Conservation (phyloP, 192 early-diverging fungal genomes). For the Backusella luteola region DNA sequence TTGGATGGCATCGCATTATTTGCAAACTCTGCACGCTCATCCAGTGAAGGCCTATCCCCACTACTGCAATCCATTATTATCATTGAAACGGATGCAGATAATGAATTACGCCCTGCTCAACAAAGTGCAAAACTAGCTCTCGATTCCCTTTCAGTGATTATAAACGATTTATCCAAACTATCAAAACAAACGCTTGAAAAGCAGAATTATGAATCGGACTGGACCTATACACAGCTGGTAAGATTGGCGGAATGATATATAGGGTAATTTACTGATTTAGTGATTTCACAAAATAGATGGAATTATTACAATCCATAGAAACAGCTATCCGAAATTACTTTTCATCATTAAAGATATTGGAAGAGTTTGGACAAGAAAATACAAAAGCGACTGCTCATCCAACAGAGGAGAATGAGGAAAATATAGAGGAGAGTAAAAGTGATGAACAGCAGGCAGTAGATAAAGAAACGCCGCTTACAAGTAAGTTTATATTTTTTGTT, state of each 20-base stretch:
- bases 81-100: slow-evolving; percentile 35
- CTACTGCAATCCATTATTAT: slow-evolving; percentile 38
- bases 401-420: background rate
- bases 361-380: slow-evolving; percentile 14
- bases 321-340: background rate
- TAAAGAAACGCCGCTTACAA: background rate
- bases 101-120: slow-evolving; percentile 30
- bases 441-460: background rate
- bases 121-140: slow-evolving; percentile 31
- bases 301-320: background rate
- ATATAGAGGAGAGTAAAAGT: background rate
- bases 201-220: slow-evolving; percentile 6
- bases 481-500: background rate
- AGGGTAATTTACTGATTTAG: too few species aligned
- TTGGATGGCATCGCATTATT: background rate
- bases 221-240: slow-evolving; percentile 20
- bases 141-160: background rate
- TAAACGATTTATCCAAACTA: slow-evolving; percentile 1
- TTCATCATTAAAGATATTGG: slow-evolving; percentile 3
- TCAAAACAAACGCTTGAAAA: slow-evolving; percentile 1
- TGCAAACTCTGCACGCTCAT: background rate
- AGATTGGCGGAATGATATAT: background rate
- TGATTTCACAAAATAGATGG: background rate
- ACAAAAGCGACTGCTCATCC: background rate
- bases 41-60: slow-evolving; percentile 22